Evolutionary conservation across 352 stramenopile species (phyloP), one percentile per base, ranked within the genome.

Genomic region (Pythium periplocum): DNA sequence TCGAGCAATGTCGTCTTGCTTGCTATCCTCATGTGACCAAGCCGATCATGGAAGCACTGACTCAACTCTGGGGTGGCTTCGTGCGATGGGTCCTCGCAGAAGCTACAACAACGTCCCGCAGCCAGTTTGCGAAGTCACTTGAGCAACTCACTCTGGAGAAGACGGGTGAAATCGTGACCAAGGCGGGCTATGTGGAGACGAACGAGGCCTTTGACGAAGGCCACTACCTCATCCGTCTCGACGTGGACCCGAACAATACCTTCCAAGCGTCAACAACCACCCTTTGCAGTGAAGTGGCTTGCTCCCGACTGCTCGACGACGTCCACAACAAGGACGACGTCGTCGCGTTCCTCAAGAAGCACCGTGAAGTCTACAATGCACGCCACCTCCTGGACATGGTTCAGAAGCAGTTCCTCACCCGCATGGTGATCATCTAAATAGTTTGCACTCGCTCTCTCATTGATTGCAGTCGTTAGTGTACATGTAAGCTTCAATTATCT

Each of bases 61-160:
- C 63, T 3, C 62, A 66, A 8, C 10, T 75, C 17, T 78, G 69
- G 69, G 69, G 69, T 38, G 69, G 69, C 3, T 41, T 54, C 31
- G 55, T 62, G 7, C 60, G 55, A 3, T 73, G 60, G 63, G 64
- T 56, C 5, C 36, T 75, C 5, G 66, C 55, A 8, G 63, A 50
- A 8, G 33, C 63, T 5, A 34, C 51, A n/a, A 35, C 46, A 42
- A 47, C 53, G 32, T 32, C 66, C 39, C 60, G 50, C 7, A 40
- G 41, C 9, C 62, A 64, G n/a, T 72, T 77, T 37, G 30, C 41
- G 12, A 51, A 49, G 8, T 65, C 55, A 8, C 35, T 72, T 6
- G 34, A 38, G 35, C 26, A 17, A 33, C 38, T 70, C 4, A 11
- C 55, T 3, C 70, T 77, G 31, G 33, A 45, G 2, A 54, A 39